Conservation (phyloP, 805 yeast species). For the Kockiozyma suomiensis region DNA sequence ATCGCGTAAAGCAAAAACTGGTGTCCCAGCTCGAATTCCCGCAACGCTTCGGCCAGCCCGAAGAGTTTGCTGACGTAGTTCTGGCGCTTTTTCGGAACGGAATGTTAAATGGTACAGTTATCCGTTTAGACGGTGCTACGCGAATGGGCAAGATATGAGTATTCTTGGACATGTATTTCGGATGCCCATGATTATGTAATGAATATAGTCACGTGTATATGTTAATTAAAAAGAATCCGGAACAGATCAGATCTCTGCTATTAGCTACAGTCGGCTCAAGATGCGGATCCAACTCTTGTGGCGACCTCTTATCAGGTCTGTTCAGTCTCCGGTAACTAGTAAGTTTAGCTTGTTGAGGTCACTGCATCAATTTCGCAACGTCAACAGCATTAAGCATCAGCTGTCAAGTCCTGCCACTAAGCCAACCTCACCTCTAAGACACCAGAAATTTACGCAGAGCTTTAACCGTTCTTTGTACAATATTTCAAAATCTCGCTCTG, state of each 20-base stretch:
- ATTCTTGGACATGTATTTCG: too few species aligned
- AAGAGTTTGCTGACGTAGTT: constrained; percentile 25
- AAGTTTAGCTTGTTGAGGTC: too few species aligned
- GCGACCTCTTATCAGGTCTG: too few species aligned
- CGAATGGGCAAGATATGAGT: constrained; percentile 22
- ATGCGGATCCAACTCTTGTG: too few species aligned
- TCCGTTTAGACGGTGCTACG: constrained; percentile 29
- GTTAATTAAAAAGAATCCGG: too few species aligned
- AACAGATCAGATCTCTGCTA: too few species aligned
- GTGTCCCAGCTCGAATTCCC: constrained; percentile 21
- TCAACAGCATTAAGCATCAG: not conserved
- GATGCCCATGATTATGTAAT: not conserved
- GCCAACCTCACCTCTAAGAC: not conserved
- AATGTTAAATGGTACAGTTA: constrained; percentile 23
- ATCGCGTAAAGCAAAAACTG: constrained; percentile 2
- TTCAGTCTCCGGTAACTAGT: too few species aligned
- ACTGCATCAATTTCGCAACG: not conserved
- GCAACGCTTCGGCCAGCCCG: constrained; percentile 20
- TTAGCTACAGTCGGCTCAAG: too few species aligned
- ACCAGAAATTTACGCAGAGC: not conserved
- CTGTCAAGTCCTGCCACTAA: not conserved
- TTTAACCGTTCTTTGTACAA: not conserved
- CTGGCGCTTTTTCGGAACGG: constrained; percentile 8
- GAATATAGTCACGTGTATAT: too few species aligned
- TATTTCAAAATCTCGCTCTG: not conserved